phyloP scores from a whole-genome alignment of 805 yeast species.

The Starmerella vitae region DNA sequence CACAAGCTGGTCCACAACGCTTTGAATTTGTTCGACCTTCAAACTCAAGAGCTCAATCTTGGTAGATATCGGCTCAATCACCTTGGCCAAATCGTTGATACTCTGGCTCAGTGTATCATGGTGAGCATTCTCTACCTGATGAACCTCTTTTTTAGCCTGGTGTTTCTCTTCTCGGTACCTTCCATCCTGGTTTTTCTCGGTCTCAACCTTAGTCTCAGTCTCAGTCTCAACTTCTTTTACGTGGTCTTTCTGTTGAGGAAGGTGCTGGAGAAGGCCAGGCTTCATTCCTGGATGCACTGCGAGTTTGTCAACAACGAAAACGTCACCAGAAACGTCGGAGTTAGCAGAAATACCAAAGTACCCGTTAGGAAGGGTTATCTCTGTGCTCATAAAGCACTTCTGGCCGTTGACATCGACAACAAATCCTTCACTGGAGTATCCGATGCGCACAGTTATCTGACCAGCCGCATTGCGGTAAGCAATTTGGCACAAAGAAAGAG shows the following conservation, averaged over 20 bases:
- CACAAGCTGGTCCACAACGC: constrained; percentile 13
- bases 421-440: constrained; percentile 25
- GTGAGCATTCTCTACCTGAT: no score
- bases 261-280: constrained; percentile 11
- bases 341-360: constrained; percentile 29
- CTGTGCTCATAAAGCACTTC: constrained; percentile 26
- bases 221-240: background rate
- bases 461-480: constrained; percentile 26
- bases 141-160: background rate
- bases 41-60: constrained; percentile 7
- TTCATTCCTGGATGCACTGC: constrained; percentile 12
- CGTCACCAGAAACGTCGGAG: constrained; percentile 17
- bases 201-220: background rate
- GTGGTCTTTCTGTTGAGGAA: constrained; percentile 4
- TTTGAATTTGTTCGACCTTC: constrained; percentile 8
- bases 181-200: background rate
- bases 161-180: background rate
- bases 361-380: constrained; percentile 26
- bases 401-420: constrained; percentile 30
- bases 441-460: constrained; percentile 24
- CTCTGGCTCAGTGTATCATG: no score
- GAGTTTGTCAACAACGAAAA: constrained; percentile 12
- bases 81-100: constrained; percentile 1
- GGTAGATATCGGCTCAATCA: constrained; percentile 2
- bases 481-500: constrained; percentile 29